These are phyloP conservation scores for Podosphaera xanthii DNA, from an alignment of 2,329 filamentous ascomycete species.

Conservation along the genomic window DNA sequence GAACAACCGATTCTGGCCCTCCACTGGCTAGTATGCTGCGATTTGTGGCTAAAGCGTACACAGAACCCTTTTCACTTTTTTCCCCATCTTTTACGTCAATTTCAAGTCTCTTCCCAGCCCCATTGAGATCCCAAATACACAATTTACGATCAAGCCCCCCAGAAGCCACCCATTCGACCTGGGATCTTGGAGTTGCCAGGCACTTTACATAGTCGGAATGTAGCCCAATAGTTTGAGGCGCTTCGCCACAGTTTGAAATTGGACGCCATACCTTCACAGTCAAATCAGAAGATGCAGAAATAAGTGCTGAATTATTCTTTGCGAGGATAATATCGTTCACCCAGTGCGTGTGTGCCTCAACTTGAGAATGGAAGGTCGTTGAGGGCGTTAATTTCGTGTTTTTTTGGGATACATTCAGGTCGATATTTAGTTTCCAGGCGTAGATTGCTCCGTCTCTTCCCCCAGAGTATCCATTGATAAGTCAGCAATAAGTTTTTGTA, in stretches of 20 bases:
- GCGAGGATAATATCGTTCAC: conserved; percentile 52
- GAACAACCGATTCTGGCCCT: conserved; percentile 78
- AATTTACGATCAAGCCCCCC: conserved; percentile 86
- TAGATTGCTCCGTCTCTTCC: conserved; percentile 90
- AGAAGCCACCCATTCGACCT: conserved; percentile 72
- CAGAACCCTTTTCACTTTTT: conserved; percentile 70
- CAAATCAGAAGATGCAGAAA: conserved; percentile 52
- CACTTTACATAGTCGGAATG: conserved; percentile 96
- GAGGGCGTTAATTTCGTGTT: conserved; percentile 17
- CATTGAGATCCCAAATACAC: conserved; percentile 79
- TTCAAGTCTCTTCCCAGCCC: conserved; percentile 63
- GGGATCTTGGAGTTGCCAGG: conserved; percentile 50
- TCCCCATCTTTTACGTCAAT: conserved; percentile 74
- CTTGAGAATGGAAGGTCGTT: conserved; percentile 35
- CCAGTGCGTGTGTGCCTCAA: conserved; percentile 58
- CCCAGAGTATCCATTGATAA: conserved; percentile 61
- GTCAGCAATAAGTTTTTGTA: conserved; percentile 4
- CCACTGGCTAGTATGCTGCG: conserved; percentile 71
- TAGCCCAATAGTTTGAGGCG: conserved; percentile 63
- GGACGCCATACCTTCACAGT: conserved; percentile 64
- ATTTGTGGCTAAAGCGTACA: conserved; percentile 71
- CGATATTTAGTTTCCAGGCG: conserved; percentile 73
- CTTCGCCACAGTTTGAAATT: conserved; percentile 34
- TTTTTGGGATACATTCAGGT: conserved; percentile 23
- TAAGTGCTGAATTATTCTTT: conserved; percentile 38